These are phyloP conservation scores for Pseudisothecium myosuroides DNA, from an alignment of 225 moss, liverwort and hornwort genomes.

Conservation along the genomic window DNA sequence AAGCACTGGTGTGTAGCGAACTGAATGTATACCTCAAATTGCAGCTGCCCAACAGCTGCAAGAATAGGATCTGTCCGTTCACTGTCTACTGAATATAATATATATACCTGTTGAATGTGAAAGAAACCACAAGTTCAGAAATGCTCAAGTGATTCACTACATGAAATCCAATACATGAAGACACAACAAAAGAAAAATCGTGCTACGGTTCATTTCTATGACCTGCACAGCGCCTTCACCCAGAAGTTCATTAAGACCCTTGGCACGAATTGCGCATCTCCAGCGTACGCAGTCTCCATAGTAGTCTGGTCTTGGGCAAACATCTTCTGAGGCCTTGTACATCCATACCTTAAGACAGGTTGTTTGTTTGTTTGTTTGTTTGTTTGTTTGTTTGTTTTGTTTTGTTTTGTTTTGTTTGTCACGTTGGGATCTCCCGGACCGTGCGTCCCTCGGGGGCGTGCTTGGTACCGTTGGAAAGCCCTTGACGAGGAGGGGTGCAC, in stretches of 20 bases:
- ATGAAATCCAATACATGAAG: not conserved
- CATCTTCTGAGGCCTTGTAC: conserved; percentile 99
- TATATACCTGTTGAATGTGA: conserved; percentile 39
- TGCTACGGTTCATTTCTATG: not conserved
- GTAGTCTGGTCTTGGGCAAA: conserved; percentile 88
- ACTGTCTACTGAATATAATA: conserved; percentile 66
- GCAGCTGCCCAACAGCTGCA: conserved; percentile 94
- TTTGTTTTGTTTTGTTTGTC: too few species aligned
- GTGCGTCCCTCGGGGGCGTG: too few species aligned
- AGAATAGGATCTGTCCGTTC: conserved; percentile 94
- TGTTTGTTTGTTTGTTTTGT: too few species aligned
- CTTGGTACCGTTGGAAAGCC: too few species aligned
- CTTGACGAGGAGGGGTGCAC: too few species aligned
- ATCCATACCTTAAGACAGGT: too few species aligned
- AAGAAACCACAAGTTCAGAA: not conserved
- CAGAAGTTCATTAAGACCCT: conserved; percentile 76
- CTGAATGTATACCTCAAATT: conserved; percentile 66
- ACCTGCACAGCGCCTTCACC: conserved; percentile 99
- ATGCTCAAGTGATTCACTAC: not conserved
- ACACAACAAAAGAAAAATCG: not conserved
- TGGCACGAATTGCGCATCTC: conserved; percentile 91
- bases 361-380: too few species aligned
- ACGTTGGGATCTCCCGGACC: too few species aligned
- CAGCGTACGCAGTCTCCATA: conserved; percentile 87
- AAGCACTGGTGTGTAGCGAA: not conserved